Conservation (phyloP, 2,329 filamentous ascomycete genomes). For the Penicillium verrucosum region DNA sequence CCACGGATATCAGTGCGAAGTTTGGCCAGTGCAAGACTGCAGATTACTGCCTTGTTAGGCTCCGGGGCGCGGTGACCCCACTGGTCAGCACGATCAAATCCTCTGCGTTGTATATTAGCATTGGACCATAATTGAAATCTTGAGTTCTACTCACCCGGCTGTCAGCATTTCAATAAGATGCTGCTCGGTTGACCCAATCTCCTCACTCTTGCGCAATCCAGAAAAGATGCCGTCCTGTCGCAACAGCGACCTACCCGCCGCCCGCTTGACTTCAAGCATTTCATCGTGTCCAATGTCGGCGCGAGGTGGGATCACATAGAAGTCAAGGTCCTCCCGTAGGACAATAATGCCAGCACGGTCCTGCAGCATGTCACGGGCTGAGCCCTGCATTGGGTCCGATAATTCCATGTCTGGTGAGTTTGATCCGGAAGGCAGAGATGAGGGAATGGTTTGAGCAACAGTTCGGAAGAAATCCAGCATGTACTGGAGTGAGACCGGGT, state of each 20-base stretch:
- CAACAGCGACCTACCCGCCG: conserved; percentile 80
- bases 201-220: conserved; percentile 88
- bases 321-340: conserved; percentile 90
- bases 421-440: conserved; percentile 64
- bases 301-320: conserved; percentile 89
- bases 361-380: conserved; percentile 73
- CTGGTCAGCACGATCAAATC: conserved; percentile 90
- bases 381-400: conserved; percentile 68
- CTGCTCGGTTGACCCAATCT: conserved; percentile 93
- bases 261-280: conserved; percentile 95
- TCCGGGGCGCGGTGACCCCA: conserved; percentile 98
- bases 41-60: conserved; percentile 97
- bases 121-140: neutral
- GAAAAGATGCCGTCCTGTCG: conserved; percentile 94
- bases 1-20: conserved; percentile 85
- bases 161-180: conserved; percentile 99
- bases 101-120: conserved; percentile 53
- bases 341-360: conserved; percentile 95
- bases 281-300: conserved; percentile 79
- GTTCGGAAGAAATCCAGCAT: conserved; percentile 98
- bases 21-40: conserved; percentile 88
- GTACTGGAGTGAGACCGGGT: conserved; percentile 92
- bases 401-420: conserved; percentile 59
- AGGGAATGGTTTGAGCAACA: conserved; percentile 86
- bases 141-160: conserved; percentile 67